Percentiles rank a stretch among this genome's conserved stretches.
Conservation (phyloP, 2,329 filamentous ascomycete species). For the Aspergillus arachidicola region DNA sequence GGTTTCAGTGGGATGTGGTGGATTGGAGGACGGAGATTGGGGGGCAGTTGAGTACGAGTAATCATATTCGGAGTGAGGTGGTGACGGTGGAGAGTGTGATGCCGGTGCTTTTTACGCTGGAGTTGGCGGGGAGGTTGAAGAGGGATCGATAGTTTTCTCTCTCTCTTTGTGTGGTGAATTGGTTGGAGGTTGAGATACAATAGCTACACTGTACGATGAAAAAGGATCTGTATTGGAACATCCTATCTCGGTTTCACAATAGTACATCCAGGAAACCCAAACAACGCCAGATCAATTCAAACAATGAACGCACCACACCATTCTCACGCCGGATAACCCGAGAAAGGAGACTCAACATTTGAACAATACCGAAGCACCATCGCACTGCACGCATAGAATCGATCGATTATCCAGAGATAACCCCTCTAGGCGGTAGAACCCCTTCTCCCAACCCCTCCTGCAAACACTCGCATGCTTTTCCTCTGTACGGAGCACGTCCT, state of each 20-base stretch:
- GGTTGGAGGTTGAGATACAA: not conserved
- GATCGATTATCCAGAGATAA: not conserved
- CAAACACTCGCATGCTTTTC: not conserved
- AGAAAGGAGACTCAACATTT: not conserved
- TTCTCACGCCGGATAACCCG: not conserved
- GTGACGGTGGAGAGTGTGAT: constrained; percentile 65
- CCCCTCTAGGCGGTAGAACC: not conserved
- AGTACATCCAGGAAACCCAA: constrained; percentile 5
- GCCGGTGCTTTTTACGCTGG: constrained; percentile 75
- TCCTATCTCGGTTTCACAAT: not conserved
- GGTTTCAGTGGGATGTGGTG: constrained; percentile 87
- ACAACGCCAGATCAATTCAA: not conserved
- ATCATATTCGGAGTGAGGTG: constrained; percentile 66
- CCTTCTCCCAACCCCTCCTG: not conserved
- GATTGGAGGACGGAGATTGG: constrained; percentile 80
- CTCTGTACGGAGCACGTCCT: not conserved
- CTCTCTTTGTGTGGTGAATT: not conserved
- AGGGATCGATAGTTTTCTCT: constrained; percentile 14
- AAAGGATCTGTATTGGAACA: not conserved
- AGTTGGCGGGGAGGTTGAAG: constrained; percentile 53
- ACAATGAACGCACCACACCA: not conserved
- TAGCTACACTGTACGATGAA: not conserved
- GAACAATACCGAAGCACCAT: not conserved
- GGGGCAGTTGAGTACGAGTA: constrained; percentile 75
- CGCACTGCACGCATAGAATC: not conserved